Evolutionary conservation across 352 stramenopile species (phyloP).

Genomic region (Globisporangium abappressorium): DNA sequence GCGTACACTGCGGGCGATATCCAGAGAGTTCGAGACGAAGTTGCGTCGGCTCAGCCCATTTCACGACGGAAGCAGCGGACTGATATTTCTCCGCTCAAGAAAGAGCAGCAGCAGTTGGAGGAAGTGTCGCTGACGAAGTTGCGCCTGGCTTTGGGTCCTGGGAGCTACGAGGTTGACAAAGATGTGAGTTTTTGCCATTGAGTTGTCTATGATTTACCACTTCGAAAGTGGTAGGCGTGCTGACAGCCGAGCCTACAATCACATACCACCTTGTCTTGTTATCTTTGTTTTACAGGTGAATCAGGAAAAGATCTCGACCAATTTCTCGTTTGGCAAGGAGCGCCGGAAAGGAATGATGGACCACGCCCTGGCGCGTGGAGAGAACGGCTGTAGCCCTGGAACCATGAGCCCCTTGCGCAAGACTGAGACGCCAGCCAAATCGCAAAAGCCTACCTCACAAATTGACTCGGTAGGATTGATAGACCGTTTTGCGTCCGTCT

Average conservation of each 20-base stretch:
- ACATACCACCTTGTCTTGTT: background rate
- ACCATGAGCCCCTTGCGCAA: background rate
- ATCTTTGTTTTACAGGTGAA: constrained; percentile 17
- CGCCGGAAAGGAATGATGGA: constrained; percentile 46
- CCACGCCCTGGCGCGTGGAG: constrained; percentile 18
- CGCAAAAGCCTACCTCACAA: background rate
- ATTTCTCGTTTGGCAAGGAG: constrained; percentile 49
- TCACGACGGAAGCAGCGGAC: constrained; percentile 14
- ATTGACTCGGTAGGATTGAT: background rate
- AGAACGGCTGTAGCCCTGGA: constrained; percentile 22
- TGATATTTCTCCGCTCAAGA: background rate
- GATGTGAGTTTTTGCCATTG: constrained; percentile 17
- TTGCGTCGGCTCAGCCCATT: background rate
- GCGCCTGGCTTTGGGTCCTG: constrained; percentile 41
- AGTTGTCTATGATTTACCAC: background rate
- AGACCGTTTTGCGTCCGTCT: background rate
- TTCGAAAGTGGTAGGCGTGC: too few species aligned
- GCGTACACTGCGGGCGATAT: constrained; percentile 48
- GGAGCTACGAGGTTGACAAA: constrained; percentile 50
- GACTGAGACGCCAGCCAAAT: background rate
- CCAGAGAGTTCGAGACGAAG: constrained; percentile 11
- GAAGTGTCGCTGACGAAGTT: constrained; percentile 22
- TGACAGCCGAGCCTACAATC: background rate
- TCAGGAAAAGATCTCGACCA: constrained; percentile 37
- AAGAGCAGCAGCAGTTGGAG: background rate